Conservation (phyloP, 441 rosid genomes). For the Raphanus hybrid region DNA sequence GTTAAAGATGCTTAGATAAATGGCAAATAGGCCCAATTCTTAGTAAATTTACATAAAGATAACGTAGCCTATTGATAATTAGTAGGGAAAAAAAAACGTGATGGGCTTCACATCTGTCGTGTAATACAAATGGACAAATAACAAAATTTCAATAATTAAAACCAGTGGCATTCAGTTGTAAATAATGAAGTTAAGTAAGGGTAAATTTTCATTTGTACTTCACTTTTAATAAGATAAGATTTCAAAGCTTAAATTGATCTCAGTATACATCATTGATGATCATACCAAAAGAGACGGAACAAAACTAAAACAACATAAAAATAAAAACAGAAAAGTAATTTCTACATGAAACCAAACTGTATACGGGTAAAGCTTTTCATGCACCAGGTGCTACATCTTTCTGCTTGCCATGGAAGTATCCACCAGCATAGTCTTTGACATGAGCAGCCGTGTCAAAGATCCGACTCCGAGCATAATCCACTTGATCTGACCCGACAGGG, state of each 20-base stretch:
- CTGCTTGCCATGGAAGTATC: slow-evolving; percentile 68
- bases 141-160: too few relatives aligned
- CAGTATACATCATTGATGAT: slow-evolving; percentile 11
- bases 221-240: too few relatives aligned
- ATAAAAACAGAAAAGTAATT: neutral
- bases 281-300: neutral
- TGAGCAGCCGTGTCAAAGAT: slow-evolving; percentile 79
- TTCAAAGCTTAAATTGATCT: slow-evolving; percentile 6
- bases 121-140: too few relatives aligned
- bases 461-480: slow-evolving; percentile 69
- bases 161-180: too few relatives aligned
- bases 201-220: too few relatives aligned
- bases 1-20: too few relatives aligned
- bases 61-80: too few relatives aligned
- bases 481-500: slow-evolving; percentile 72
- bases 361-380: slow-evolving; percentile 39
- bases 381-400: slow-evolving; percentile 94
- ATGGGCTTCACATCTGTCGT: too few relatives aligned
- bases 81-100: too few relatives aligned
- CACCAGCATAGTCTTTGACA: slow-evolving; percentile 83
- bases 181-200: too few relatives aligned
- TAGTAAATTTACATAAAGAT: too few relatives aligned
- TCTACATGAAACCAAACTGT: slow-evolving; percentile 8
- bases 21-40: too few relatives aligned
- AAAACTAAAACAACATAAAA: neutral